Evolutionary conservation across 1,284 basidiomycete genomes (phyloP), one percentile per base, ranked within the genome.

Genomic region (Microbotryum silenes-acaulis): DNA sequence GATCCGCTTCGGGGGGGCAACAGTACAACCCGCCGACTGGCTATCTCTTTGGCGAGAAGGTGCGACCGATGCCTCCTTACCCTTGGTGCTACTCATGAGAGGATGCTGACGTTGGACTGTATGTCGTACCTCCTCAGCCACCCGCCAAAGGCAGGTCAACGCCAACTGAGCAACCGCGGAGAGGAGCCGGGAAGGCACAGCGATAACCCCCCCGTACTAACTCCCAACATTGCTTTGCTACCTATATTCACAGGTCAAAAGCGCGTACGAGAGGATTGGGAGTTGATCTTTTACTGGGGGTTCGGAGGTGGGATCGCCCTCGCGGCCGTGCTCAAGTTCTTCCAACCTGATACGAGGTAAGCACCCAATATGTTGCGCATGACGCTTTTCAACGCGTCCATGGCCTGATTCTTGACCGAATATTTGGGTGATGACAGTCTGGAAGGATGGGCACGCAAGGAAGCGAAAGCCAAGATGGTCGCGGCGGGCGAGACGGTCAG

Each of bases 271-370:
- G 88, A 91, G 75, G 82, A 85, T 56, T 93, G 91, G 91, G 91
- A 91, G 79, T 83, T 63, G 56, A 67, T 69, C 57, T 93, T 89
- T 86, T 89, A 90, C 75, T 76, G 84, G 71, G 91, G 91, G 33
- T 90, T 97, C 85, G 91, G 89, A 73, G 93, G 92, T 51, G 81
- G 85, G 16, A 87, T 97, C 82, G 84, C 79, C 7, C 79, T 91
- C 62, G 88, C 85, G 37, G 78, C 81, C 9, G 82, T 94, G 51
- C 77, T 90, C 72, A 77, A 91, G 52, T 88, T 90, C 77, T 97
- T 93, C 82, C 96, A 96, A 79, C 93, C 94, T 7, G 91, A 97
- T 75, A 93, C 67, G 7, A 57, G 51, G 67, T 66, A 23, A 49
- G 67, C 60, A 27, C 27, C 27, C 0, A 27, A 27, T 27, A 27